Conservation (phyloP, 257 asterid species). For the Jacaranda mimosifolia region DNA sequence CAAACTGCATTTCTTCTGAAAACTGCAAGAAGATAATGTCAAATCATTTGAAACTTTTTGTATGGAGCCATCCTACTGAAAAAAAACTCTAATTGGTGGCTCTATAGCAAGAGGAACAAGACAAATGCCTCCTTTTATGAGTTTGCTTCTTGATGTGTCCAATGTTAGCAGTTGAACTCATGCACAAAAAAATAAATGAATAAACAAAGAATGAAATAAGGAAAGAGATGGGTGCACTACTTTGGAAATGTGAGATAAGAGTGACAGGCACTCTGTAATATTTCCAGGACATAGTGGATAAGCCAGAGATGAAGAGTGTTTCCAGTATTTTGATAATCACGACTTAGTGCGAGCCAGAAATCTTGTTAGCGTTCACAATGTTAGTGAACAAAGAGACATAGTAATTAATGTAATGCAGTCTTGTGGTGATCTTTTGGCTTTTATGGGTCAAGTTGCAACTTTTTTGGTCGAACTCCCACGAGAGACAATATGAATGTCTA, state of each 20-base stretch:
- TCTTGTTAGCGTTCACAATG: neutral
- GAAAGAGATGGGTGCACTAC: neutral
- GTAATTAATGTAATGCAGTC: neutral
- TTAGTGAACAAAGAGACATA: neutral
- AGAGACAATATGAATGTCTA: neutral
- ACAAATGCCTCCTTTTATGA: neutral
- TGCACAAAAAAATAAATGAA: too few relatives aligned
- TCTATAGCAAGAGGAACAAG: constrained; percentile 14
- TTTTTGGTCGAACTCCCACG: neutral
- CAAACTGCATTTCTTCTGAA: neutral
- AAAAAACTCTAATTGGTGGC: neutral
- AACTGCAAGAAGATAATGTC: neutral
- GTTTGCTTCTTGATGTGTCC: neutral
- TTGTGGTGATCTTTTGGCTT: neutral
- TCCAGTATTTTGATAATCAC: neutral
- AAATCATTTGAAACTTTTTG: neutral
- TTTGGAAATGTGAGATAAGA: neutral
- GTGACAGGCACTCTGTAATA: neutral
- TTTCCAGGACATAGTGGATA: neutral
- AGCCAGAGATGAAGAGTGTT: neutral
- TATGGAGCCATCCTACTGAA: constrained; percentile 3
- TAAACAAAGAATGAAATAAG: neutral
- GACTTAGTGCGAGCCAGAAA: neutral
- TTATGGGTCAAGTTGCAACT: neutral
- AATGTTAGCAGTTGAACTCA: neutral